Evolutionary conservation across 2,329 filamentous ascomycete species (phyloP).

Genomic region (Zalaria obscura): DNA sequence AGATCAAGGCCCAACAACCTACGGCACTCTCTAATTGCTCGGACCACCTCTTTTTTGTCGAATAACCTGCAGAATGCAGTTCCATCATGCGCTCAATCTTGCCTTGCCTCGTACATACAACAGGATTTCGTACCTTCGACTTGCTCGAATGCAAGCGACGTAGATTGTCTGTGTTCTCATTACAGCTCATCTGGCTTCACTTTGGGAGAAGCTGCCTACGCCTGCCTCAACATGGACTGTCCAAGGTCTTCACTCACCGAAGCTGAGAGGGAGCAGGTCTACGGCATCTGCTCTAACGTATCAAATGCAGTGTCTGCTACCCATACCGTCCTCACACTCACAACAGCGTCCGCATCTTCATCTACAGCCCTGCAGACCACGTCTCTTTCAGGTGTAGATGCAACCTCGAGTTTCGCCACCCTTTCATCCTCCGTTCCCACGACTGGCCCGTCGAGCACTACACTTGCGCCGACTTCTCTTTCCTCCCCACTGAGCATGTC

Average conservation of each 20-base stretch:
- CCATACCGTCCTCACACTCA: constrained; percentile 12
- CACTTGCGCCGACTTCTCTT: background rate
- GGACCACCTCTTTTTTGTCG: background rate
- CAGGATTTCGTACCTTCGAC: constrained; percentile 7
- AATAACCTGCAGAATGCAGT: constrained; percentile 9
- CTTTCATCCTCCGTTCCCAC: background rate
- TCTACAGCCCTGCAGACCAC: background rate
- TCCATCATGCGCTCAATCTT: constrained; percentile 15
- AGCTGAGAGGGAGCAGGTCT: constrained; percentile 7
- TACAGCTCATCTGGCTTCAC: constrained; percentile 17
- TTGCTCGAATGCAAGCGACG: constrained; percentile 8
- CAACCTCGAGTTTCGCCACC: background rate
- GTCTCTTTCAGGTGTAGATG: background rate
- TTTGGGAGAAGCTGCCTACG: constrained; percentile 17
- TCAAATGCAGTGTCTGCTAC: constrained; percentile 11
- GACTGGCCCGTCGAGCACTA: background rate
- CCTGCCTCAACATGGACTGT: constrained; percentile 8
- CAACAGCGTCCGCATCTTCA: constrained; percentile 4
- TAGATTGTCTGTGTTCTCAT: constrained; percentile 15
- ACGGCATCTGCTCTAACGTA: constrained; percentile 13
- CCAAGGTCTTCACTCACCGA: background rate
- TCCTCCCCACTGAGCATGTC: background rate
- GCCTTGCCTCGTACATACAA: constrained; percentile 12
- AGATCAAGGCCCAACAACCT: background rate
- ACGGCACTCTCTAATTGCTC: background rate